These are phyloP conservation scores for Xylaria sp. DNA, from an alignment of 2,329 filamentous ascomycete genomes.

Conservation along the genomic window DNA sequence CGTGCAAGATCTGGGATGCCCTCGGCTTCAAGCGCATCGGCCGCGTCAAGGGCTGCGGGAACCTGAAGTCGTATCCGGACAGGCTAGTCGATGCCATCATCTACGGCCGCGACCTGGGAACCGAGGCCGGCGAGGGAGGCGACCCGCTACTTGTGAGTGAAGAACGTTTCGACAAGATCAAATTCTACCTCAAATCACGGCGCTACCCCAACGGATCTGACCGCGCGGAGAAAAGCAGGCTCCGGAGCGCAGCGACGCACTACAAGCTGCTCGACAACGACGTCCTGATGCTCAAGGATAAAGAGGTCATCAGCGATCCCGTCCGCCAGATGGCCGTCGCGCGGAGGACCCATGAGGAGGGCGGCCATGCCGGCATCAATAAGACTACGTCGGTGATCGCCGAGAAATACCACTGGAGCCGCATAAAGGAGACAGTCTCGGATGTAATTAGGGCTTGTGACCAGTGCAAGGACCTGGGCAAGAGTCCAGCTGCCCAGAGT, in stretches of 20 bases:
- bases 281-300: slow-evolving; percentile 95
- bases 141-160: slow-evolving; percentile 88
- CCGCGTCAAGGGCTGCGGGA: slow-evolving; percentile 77
- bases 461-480: slow-evolving; percentile 73
- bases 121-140: slow-evolving; percentile 55
- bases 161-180: slow-evolving; percentile 98
- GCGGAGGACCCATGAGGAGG: slow-evolving; percentile 74
- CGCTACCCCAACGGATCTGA: slow-evolving; percentile 95
- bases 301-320: slow-evolving; percentile 94
- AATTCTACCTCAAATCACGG: slow-evolving; percentile 93
- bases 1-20: slow-evolving; percentile 90
- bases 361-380: slow-evolving; percentile 92
- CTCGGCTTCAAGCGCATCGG: slow-evolving; percentile 94
- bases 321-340: slow-evolving; percentile 92
- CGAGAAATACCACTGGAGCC: slow-evolving; percentile 95
- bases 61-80: slow-evolving; percentile 74
- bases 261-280: slow-evolving; percentile 85
- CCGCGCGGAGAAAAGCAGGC: slow-evolving; percentile 92
- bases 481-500: slow-evolving; percentile 35
- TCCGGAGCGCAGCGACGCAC: slow-evolving; percentile 92
- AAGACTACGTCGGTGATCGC: slow-evolving; percentile 96
- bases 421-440: slow-evolving; percentile 97
- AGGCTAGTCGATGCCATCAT: slow-evolving; percentile 80
- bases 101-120: slow-evolving; percentile 73
- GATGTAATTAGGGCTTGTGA: slow-evolving; percentile 92